Evolutionary conservation across 441 rosid genomes (phyloP), one percentile per base, ranked within the genome.

Genomic region (Aleurites moluccanus): DNA sequence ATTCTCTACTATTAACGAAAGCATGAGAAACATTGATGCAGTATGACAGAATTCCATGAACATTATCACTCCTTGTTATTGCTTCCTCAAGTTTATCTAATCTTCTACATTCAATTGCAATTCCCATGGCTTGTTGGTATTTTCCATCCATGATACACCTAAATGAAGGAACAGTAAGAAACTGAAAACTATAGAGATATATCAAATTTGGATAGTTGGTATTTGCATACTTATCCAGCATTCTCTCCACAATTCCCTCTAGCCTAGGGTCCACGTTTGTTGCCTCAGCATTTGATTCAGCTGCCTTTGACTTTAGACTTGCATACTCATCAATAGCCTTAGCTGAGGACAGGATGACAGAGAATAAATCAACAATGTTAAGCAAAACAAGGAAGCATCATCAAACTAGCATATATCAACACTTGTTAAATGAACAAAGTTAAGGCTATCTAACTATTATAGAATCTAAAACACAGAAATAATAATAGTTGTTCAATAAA

Each of bases 241-340:
- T 91, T 85, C 98, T 93, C 88, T 96, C 98, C 83, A 96, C 99
- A 80, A 93, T 91, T 60, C 85, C 93, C 86, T 96, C 96, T 82
- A 96, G 87, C 80, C 99, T 86, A 72, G 88, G 87, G 81, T 96
- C 99, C 77, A 91, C 86, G 47, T 82, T 83, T 73, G 81, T 89
- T 75, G 85, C 75, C 77, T 87, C 98, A 76, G 75, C 85, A 74
- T 70, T 88, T 47, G 91, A 86, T 84, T 91, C 97, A 40, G 86
- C 86, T 16, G 89, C 97, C 88, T 89, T 92, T 28, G 89, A 84
- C 85, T 90, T 89, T 73, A 91, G 91, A 77, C 88, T 87, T 49
- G 97, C 98, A 90, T 96, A 96, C 80, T 96, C 99, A 81, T 96
- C 98, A 69, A 96, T 96, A 40, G 97, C 98, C 85, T 93, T 93